Evolutionary conservation across 2,329 filamentous ascomycete genomes (phyloP), one percentile per base, ranked within the genome.

Genomic region (Blastomyces gilchristii): DNA sequence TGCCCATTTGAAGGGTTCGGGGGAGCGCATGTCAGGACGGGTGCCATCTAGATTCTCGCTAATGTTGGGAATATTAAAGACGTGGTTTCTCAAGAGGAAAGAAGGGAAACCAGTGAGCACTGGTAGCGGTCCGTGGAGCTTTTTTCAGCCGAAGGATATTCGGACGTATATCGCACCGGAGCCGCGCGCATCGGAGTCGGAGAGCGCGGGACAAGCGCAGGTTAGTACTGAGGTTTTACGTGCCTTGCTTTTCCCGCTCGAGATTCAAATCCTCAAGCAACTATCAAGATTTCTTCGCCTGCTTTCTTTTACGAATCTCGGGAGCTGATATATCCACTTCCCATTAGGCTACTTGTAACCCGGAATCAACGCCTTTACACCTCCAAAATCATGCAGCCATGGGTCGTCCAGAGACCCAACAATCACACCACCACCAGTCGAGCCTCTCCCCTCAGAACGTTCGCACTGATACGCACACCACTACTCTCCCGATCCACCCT

Each of bases 31-130:
- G 60, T 83, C 82, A 64, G 89, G 84, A 54, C 81, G 86, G 1
- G 85, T 87, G 0, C 84, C 87, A 0, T 79, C 81, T 59, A 91
- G 90, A 73, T 91, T 91, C 66, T 78, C 88, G 2, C 80, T 89
- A 64, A 85, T 91, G 6, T 76, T 91, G 11, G 78, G 82, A 59
- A 87, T 91, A 85, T 76, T 92, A 34, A 83, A 84, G 52, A 83
- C 81, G 34, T 90, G 88, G 87, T 89, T 88, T 71, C 73, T 71
- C 64, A 79, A 77, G 65, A 82, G 69, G 78, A 84, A 72, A 54
- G 74, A 74, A 58, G 71, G 75, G 60, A 66, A 65, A 65, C 31
- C 62, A 62, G 16, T 50, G 34, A 37, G 34, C 16, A 49, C 61
- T 25, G 16, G 22, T 63, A 41, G 41, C 53, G 68, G 6, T 5